Base-by-base conservation (phyloP, 495 filamentous ascomycete species). In the Penicillium nucicola region DNA sequence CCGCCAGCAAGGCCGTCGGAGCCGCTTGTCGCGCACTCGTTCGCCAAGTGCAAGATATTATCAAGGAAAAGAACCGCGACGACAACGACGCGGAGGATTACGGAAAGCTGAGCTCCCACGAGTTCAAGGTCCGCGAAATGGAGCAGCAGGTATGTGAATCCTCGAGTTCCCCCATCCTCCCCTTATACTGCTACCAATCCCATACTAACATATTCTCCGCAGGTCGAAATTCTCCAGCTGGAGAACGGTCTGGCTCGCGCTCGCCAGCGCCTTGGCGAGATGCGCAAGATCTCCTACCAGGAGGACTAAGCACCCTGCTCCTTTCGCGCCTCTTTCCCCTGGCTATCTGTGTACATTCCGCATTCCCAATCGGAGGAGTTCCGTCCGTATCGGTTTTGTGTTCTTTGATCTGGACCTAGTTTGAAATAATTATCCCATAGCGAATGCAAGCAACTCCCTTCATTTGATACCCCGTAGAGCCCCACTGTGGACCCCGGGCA, bases 41-140 rank as follows among this genome's bases (percentile, higher is more conserved):
- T 33, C 79, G 90, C 55, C 95, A 97, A 71, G 93, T 97, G 44
- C 95, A 97, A 75, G 78, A 77, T 50, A 96, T 97, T 72, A 97
- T 98, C 67, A 81, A 85, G 60, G 84, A 93, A 67, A 84, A 86
- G 57, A 85, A 88, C 67, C 77, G 77, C 56, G 92, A 88, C 13
- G 90, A 92, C 18, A 73, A 71, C 15, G 95, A 96, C 28, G 56
- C 60, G 9, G 83, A 93, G 25, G 92, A 98, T 66, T 98, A 97
- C 67, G 74, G 78, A 1, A 88, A 88, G 68, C 73, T 97, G 31
- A 90, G 88, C 58, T 81, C 85, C 42, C 90, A 96, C 70, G 93
- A 97, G 75, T 97, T 98, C 78, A 98, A 98, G 77, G 90, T 96
- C 12, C 80, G 86, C 62, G 91, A 98, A 77, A 98, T 98, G 95